Percentiles rank a stretch among this genome's conserved stretches.
Conservation (phyloP, 805 yeast species). For the Candida yuanshanica region DNA sequence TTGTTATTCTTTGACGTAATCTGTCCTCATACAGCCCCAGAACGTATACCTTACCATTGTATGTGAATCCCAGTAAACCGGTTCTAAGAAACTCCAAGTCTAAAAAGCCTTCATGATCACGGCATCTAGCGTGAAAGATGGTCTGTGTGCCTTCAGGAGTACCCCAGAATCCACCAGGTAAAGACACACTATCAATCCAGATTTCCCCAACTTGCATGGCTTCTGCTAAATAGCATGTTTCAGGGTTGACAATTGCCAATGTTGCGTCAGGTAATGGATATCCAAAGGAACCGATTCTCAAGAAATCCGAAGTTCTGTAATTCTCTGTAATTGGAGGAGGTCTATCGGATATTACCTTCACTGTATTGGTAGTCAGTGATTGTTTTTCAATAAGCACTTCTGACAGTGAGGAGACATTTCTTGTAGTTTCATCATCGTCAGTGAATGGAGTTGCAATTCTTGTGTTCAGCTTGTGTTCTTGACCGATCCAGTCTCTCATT, state of each 20-base stretch:
- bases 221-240: constrained; percentile 67
- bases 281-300: constrained; percentile 89
- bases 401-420: constrained; percentile 33
- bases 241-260: constrained; percentile 91
- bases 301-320: constrained; percentile 35
- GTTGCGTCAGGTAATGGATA: constrained; percentile 93
- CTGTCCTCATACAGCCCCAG: constrained; percentile 90
- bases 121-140: constrained; percentile 78
- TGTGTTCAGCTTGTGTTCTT: constrained; percentile 56
- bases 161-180: constrained; percentile 88
- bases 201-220: constrained; percentile 88
- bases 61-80: constrained; percentile 83
- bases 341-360: constrained; percentile 56
- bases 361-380: constrained; percentile 65
- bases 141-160: constrained; percentile 58
- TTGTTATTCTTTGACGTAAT: constrained; percentile 67
- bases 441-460: constrained; percentile 31
- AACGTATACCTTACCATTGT: constrained; percentile 81
- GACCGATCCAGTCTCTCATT: constrained; percentile 85
- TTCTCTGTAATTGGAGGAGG: constrained; percentile 47
- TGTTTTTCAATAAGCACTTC: constrained; percentile 70
- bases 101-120: constrained; percentile 61
- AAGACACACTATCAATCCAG: constrained; percentile 93
- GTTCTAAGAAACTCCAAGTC: constrained; percentile 84
- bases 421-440: constrained; percentile 31